Percentiles rank a stretch among this genome's conserved stretches.
Conservation (phyloP, 2,329 filamentous ascomycete genomes). For the Rhinocladiella mackenziei region DNA sequence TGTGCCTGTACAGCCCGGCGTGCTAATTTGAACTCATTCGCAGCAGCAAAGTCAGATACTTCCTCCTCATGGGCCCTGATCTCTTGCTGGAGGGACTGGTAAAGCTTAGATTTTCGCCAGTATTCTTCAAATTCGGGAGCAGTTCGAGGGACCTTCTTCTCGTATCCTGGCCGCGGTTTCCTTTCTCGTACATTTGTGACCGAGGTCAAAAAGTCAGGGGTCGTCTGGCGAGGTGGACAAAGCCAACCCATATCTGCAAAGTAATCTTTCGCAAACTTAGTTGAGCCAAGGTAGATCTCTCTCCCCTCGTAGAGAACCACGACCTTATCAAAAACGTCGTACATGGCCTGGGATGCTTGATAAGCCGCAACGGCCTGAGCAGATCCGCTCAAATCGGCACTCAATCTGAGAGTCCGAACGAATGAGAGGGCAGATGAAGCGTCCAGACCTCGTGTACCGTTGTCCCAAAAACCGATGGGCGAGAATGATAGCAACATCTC, state of each 20-base stretch:
- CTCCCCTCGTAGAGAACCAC: slow-evolving; percentile 64
- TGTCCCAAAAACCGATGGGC: slow-evolving; percentile 52
- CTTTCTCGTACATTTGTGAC: slow-evolving; percentile 55
- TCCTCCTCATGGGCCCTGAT: slow-evolving; percentile 53
- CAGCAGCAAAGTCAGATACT: too few species aligned
- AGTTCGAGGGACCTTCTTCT: slow-evolving; percentile 43
- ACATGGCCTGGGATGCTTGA: slow-evolving; percentile 48
- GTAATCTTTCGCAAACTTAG: slow-evolving; percentile 56
- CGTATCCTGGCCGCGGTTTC: slow-evolving; percentile 40
- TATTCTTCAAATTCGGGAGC: slow-evolving; percentile 48
- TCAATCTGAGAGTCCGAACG: slow-evolving; percentile 48
- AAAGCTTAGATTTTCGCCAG: slow-evolving; percentile 30
- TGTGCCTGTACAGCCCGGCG: slow-evolving; percentile 56
- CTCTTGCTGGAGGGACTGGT: slow-evolving; percentile 34
- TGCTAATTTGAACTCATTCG: too few species aligned
- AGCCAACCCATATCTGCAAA: slow-evolving; percentile 63
- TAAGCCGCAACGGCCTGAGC: slow-evolving; percentile 56
- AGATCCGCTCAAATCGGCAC: slow-evolving; percentile 47
- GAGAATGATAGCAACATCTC: slow-evolving; percentile 43
- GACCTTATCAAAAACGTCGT: slow-evolving; percentile 65
- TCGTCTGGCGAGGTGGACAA: slow-evolving; percentile 59
- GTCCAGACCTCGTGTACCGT: slow-evolving; percentile 51
- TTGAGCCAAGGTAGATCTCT: slow-evolving; percentile 62
- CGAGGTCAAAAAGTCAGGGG: slow-evolving; percentile 63
- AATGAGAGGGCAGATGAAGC: slow-evolving; percentile 57